Evolutionary conservation across 345 rosid species (phyloP), one percentile per base, ranked within the genome.

Genomic region (Heritiera littoralis): DNA sequence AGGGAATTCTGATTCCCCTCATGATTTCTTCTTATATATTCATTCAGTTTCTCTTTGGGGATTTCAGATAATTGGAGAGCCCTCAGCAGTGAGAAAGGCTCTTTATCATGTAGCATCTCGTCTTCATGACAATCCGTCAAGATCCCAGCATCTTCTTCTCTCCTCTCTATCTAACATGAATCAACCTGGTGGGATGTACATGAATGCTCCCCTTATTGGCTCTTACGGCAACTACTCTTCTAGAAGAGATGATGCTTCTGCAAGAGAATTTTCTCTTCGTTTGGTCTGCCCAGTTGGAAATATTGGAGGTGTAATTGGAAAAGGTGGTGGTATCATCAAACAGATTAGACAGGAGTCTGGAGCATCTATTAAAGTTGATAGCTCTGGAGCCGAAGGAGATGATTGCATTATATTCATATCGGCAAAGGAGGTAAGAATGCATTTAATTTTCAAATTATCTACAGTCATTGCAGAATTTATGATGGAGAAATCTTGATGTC

Each of bases 281-380:
- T 78, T 91, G 77, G 86, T 89, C 17, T 90, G 95, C 59, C 92
- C 93, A 35, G 78, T 84, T 64, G 92, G 84, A 79, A 87, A 90
- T 81, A 75, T 91, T 67, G 93, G 93, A 67, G 87, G 86, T 65
- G 91, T 91, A 3, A 90, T 91, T 58, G 90, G 95, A 30, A 91
- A 90, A 86, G 92, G 95, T n/a, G 93, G 93, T 73, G 73, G 78
- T 63, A 81, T 89, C 77, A 86, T 91, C 60, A 91, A 89, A 63
- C 93, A 91, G 86, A 87, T 87, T 79, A 89, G 95, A 79, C 90
- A 86, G 78, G 93, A 91, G 30, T 83, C 91, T 72, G 89, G 93
- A 80, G 95, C 95, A 1, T 74, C 68, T 32, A 89, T 90, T 59
- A 91, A 82, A 83, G 90, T 90, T 77, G 86, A 91, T 76, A 91